These are phyloP conservation scores for Calonectria pauciramosa DNA, from an alignment of 2,329 filamentous ascomycete species.

Conservation along the genomic window DNA sequence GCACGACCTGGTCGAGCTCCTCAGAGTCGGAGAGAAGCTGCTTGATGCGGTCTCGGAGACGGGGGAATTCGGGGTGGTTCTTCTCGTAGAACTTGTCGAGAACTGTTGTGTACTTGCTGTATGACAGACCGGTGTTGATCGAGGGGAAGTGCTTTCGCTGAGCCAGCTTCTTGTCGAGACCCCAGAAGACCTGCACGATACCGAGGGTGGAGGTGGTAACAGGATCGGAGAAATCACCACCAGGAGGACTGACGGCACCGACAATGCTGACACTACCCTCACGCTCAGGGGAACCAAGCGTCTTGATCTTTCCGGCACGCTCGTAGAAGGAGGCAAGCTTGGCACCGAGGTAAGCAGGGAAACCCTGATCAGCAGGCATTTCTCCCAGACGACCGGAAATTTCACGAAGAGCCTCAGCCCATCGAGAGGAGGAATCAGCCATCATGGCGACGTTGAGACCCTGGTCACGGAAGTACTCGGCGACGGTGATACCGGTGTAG, in stretches of 20 bases:
- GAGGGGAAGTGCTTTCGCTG: conserved; percentile 99
- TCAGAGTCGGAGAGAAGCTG: conserved; percentile 95
- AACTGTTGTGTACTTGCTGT: conserved; percentile 93
- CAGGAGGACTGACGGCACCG: conserved; percentile 95
- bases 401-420: conserved; percentile 98
- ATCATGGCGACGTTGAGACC: conserved; percentile 99
- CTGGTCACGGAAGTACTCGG: conserved; percentile 97
- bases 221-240: conserved; percentile 99
- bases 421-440: conserved; percentile 97
- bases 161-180: conserved; percentile 98
- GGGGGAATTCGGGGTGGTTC: conserved; percentile 93
- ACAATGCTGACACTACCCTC: conserved; percentile 97
- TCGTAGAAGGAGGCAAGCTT: conserved; percentile 99
- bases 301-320: conserved; percentile 88
- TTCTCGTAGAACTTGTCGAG: conserved; percentile 96
- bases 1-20: conserved; percentile 97
- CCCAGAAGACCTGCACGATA: conserved; percentile 99
- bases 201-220: conserved; percentile 93
- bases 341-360: conserved; percentile 95
- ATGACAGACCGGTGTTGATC: conserved; percentile 94
- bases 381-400: conserved; percentile 98
- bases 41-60: conserved; percentile 91
- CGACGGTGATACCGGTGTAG: conserved; percentile 95
- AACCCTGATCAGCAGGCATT: conserved; percentile 99
- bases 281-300: conserved; percentile 90